Evolutionary conservation across 164 flowering plant genomes (phyloP).

Genomic region (Aristolochia contorta): DNA sequence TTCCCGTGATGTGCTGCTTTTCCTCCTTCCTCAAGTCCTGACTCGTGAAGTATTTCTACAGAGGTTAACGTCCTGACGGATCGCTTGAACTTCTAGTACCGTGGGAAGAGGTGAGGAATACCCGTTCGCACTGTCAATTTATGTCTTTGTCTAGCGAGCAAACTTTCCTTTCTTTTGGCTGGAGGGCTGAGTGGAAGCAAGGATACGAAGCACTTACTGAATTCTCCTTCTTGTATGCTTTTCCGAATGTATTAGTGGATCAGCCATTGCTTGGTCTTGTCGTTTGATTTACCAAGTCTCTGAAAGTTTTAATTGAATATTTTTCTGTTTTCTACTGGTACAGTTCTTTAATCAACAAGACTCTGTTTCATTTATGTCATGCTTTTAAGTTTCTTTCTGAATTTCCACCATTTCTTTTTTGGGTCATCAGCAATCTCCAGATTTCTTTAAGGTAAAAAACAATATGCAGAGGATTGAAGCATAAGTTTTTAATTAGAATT

Average conservation of each 20-base stretch:
- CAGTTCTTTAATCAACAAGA: not conserved
- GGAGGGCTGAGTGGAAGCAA: too few relatives aligned
- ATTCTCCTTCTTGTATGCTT: too few relatives aligned
- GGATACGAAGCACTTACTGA: too few relatives aligned
- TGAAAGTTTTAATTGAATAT: not conserved
- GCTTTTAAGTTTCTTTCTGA: too few relatives aligned
- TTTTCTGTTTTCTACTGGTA: not conserved
- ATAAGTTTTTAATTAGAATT: too few relatives aligned
- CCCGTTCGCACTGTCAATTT: not conserved
- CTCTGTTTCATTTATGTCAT: not conserved
- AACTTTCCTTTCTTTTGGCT: too few relatives aligned
- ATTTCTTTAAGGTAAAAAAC: too few relatives aligned
- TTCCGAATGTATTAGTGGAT: too few relatives aligned
- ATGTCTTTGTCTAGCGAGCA: not conserved
- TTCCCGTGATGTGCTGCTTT: constrained; percentile 3
- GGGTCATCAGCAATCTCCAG: too few relatives aligned
- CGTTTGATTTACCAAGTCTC: not conserved
- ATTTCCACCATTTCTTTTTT: too few relatives aligned
- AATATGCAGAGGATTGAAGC: too few relatives aligned
- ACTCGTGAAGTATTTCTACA: constrained; percentile 8
- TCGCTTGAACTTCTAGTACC: constrained; percentile 1
- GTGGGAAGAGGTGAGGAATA: not conserved
- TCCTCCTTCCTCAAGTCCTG: constrained; percentile 3
- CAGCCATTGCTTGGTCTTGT: too few relatives aligned
- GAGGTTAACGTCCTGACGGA: not conserved